Base-by-base conservation (phyloP, 129 eudicot genomes). In the Flaveria ramosissima region DNA sequence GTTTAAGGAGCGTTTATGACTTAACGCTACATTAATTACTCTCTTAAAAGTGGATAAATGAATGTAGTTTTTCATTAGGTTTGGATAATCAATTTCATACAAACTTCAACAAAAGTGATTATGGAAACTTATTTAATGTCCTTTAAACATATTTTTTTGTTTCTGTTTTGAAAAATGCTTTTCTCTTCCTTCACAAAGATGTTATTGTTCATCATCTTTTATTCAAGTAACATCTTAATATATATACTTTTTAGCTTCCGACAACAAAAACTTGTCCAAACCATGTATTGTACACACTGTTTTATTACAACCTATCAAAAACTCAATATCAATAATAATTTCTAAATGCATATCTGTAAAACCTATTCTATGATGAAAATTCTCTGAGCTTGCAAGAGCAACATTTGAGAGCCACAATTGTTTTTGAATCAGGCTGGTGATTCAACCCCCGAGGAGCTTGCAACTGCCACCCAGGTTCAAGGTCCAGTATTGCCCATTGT, bases 381-480 rank as follows among this genome's bases (percentile, higher is more conserved):
- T 60, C 4, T 2, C 26, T 60, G 36, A 59, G 32, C 21, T 59
- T 59, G 32, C 0, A 56, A 2, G 17, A 48, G 17, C 13, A 9
- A 11, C 68, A 2, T 24, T 63, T 32, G 11, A 13, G 46, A 63
- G 12, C 11, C 5, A 14, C 27, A 0, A 8, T 23, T n/a, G 47
- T 19, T 66, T 46, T 69, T 70, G 42, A 4, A 41, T 0, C 70
- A 85, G 91, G 89, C 89, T 84, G 96, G 92, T 65, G 97, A 92
- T 65, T 92, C 96, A 39, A 77, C 91, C 9, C 88, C 96, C 1
- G 96, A 92, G 86, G 97, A 89, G 79, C 70, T 92, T 75, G 97
- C 97, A 50, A 89, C 83, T 8, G 92, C 96, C 10, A 92, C 96
- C 21, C 92, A 92, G 74, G 92, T 92, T 46, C 83, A 83, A 70